Base-by-base conservation (phyloP, 1,284 basidiomycete species). In the Ceratobasidium sp. region DNA sequence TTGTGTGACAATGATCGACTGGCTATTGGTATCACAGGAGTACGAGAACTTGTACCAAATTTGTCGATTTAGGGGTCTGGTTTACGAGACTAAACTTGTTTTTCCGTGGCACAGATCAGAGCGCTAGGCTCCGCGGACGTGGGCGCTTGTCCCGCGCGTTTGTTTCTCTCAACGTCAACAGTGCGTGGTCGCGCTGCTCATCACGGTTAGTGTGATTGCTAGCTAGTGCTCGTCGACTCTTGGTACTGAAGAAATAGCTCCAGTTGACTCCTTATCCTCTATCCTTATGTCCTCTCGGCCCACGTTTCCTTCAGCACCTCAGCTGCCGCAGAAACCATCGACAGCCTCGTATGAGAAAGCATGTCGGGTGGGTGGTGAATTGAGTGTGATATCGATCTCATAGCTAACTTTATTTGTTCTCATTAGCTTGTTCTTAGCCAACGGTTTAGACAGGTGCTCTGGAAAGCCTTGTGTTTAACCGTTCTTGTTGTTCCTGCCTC, bases 281-380 rank as follows among this genome's bases (percentile, higher is more conserved):
- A 25, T 25, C 22, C 32, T 32, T 22, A 59, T 59, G 32, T 59
- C 52, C 11, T 61, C 70, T 17, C 70, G 70, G 19, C 29, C 59
- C 11, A 49, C 70, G 15, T 73, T 71, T 22, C 68, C 70, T 54
- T 54, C 66, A 40, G 70, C 70, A 19, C 57, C 70, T 7, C 70
- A 73, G 22, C 70, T 52, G 6, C 70, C 59, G 9, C 57, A 61
- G n/a, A 73, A 73, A 57, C 70, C 70, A n/a, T 61, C 70, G 5
- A n/a, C 70, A 46, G 32, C 46, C 15, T 61, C 70, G 13, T 73
- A 73, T 46, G 70, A 73, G 70, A 61, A 73, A 34, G 70, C 70
- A 62, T 73, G 70, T 73, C 70, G 70, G 25, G 70, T 73, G 22
- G 40, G 69, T 57, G 32, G n/a, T 8, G 34, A 1, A 40, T 46